A percentile compares a stretch with the other conserved stretches of the same genome.
These are phyloP conservation scores for Corniculantispora saksenae DNA, from an alignment of 2,329 filamentous ascomycete genomes.

Conservation along the genomic window DNA sequence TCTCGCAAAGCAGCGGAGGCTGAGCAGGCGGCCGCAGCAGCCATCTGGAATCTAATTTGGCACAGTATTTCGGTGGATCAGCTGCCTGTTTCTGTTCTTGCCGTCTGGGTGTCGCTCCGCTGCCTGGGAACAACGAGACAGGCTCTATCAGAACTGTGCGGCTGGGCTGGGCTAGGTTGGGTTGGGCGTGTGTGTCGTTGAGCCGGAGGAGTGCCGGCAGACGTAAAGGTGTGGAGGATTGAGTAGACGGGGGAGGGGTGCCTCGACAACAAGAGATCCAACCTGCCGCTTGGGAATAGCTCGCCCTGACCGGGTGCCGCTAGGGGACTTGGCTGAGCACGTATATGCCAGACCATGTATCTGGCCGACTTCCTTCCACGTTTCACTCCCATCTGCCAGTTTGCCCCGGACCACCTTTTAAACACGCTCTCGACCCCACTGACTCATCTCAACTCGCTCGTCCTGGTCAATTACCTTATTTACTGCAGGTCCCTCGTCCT, in stretches of 20 bases:
- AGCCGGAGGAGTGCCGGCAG: background rate
- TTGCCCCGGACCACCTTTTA: conserved; percentile 18
- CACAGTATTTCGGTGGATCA: conserved; percentile 6
- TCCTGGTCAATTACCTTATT: conserved; percentile 16
- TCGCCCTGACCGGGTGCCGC: conserved; percentile 11
- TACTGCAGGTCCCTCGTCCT: conserved; percentile 10
- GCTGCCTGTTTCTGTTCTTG: background rate
- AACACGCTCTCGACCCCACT: conserved; percentile 14
- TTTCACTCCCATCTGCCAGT: conserved; percentile 16
- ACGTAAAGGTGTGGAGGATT: background rate
- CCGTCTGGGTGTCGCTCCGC: conserved; percentile 2
- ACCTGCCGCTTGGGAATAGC: conserved; percentile 9
- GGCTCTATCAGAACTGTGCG: background rate
- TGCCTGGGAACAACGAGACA: background rate
- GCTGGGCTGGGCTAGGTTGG: background rate
- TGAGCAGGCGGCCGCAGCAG: conserved; percentile 8
- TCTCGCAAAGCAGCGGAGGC: conserved; percentile 4
- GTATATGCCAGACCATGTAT: conserved; percentile 12
- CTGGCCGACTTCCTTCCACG: conserved; percentile 12
- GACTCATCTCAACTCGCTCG: conserved; percentile 18
- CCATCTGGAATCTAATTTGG: conserved; percentile 10
- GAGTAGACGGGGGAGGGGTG: conserved; percentile 6
- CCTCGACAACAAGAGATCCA: conserved; percentile 7
- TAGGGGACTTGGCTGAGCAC: conserved; percentile 11
- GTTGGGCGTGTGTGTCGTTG: background rate